These are phyloP conservation scores for Phytopythium mirpurense DNA, from an alignment of 352 stramenopile species.

Conservation along the genomic window DNA sequence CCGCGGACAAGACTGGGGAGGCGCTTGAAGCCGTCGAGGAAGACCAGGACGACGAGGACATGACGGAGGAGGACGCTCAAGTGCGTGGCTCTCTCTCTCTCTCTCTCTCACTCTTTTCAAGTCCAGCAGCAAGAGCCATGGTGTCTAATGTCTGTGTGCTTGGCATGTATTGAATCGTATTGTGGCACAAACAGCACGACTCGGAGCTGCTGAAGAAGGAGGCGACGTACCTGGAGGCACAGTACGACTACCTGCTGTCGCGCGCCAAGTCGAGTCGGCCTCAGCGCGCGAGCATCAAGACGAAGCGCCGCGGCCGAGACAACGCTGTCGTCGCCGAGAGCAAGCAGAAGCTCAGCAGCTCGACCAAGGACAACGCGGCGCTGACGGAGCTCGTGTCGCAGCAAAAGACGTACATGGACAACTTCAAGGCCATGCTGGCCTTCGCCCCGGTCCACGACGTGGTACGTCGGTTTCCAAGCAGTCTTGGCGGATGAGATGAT, in stretches of 20 bases:
- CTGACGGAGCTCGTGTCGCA: conserved; percentile 56
- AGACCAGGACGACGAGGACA: conserved; percentile 21
- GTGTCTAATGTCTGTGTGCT: too few species aligned
- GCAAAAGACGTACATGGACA: conserved; percentile 69
- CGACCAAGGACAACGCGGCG: conserved; percentile 39
- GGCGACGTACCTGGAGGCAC: conserved; percentile 60
- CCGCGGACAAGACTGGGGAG: conserved; percentile 4
- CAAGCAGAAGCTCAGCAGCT: conserved; percentile 35
- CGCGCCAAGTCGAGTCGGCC: conserved; percentile 34
- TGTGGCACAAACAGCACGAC: conserved; percentile 54
- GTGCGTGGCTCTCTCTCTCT: too few species aligned
- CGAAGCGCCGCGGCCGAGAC: conserved; percentile 34
- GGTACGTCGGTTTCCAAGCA: conserved; percentile 20
- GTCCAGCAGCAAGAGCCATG: too few species aligned
- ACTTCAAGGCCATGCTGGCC: conserved; percentile 73
- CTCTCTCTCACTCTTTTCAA: too few species aligned
- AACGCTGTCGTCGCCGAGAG: conserved; percentile 14
- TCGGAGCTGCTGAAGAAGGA: conserved; percentile 61
- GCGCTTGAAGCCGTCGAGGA: conserved; percentile 14
- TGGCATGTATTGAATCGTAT: too few species aligned
- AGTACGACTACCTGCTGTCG: conserved; percentile 60
- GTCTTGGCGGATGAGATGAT: too few species aligned
- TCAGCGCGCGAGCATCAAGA: conserved; percentile 40
- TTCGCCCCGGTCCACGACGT: conserved; percentile 73
- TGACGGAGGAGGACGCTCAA: conserved; percentile 21